Base-by-base conservation (phyloP, 2,329 filamentous ascomycete genomes). In the Eurotiales sp. region DNA sequence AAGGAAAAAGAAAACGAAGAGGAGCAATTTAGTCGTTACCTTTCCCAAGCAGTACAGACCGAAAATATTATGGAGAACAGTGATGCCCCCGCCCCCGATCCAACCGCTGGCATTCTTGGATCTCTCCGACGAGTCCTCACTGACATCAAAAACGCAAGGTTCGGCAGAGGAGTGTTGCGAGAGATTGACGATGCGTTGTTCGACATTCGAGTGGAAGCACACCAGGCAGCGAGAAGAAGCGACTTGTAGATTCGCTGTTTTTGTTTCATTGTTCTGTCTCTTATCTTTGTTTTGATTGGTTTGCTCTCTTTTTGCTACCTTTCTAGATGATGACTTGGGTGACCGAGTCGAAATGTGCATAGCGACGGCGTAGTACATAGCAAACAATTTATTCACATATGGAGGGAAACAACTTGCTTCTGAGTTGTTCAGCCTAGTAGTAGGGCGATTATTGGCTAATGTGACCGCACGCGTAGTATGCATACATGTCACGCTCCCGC, bases 131-230 rank as follows among this genome's bases (percentile, higher is more conserved):
- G 71, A 17, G 74, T 86, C 0, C 67, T 93, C 21, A 74, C 76
- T 17, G 77, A 83, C 56, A 74, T 90, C 52, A 79, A 77, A 49
- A 72, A 71, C 23, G 75, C 83, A 19, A 74, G 79, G 14, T 69
- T 95, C 37, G 82, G 82, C 14, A 77, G 81, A 10, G 75, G 80
- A 10, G 83, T 88, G 55, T 81, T 90, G 48, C 78, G 84, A 53
- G 78, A 85, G 64, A 77, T 93, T 58, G 88, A 93, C 62, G 86
- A 91, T 63, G 72, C 89, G 60, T 77, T 93, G 64, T 88, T 91
- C 73, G 86, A 92, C 65, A 82, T 92, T 57, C 85, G 87, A 66
- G 78, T 81, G 56, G 83, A 87, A 65, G 77, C 91, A 46, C 87
- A 87, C 65, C 82, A 85, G 51, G 88, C 88, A 14, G 84, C 84